These are phyloP conservation scores for Myxozyma neglecta DNA, from an alignment of 805 yeast species.

Conservation along the genomic window DNA sequence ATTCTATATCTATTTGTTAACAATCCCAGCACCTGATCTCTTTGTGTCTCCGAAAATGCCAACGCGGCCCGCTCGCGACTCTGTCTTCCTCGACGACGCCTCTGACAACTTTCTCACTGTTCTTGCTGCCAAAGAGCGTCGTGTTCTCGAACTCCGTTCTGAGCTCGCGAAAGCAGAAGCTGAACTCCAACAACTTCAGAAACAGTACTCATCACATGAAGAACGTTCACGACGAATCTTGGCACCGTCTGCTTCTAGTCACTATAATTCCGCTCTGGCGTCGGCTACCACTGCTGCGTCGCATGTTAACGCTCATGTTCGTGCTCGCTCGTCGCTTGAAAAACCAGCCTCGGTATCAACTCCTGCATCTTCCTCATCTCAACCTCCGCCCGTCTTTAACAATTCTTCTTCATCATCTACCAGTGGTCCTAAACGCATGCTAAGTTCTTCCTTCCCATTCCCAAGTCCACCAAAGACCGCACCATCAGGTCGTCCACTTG, in stretches of 20 bases:
- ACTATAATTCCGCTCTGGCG: neutral
- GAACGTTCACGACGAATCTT: conserved; percentile 14
- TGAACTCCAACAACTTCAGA: conserved; percentile 36
- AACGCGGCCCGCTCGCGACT: conserved; percentile 7
- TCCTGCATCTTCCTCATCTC: too few species aligned
- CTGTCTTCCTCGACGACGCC: conserved; percentile 8
- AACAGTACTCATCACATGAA: conserved; percentile 26
- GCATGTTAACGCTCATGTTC: conserved; percentile 1
- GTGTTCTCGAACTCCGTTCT: conserved; percentile 41
- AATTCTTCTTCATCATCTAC: neutral
- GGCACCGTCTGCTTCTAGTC: neutral
- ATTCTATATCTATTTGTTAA: neutral
- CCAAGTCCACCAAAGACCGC: conserved; percentile 31
- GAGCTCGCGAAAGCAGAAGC: conserved; percentile 42
- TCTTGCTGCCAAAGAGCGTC: conserved; percentile 44
- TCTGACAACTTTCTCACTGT: conserved; percentile 35
- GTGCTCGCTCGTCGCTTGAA: conserved; percentile 4
- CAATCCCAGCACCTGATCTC: conserved; percentile 16
- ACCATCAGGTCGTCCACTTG: conserved; percentile 28
- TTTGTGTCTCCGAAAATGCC: conserved; percentile 28
- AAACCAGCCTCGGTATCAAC: neutral
- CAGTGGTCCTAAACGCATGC: conserved; percentile 3
- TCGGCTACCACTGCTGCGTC: conserved; percentile 6
- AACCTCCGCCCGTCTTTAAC: too few species aligned
- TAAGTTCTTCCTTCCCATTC: conserved; percentile 24